Evolutionary conservation across 2,329 filamentous ascomycete genomes (phyloP).

Genomic region (Calonectria montana): DNA sequence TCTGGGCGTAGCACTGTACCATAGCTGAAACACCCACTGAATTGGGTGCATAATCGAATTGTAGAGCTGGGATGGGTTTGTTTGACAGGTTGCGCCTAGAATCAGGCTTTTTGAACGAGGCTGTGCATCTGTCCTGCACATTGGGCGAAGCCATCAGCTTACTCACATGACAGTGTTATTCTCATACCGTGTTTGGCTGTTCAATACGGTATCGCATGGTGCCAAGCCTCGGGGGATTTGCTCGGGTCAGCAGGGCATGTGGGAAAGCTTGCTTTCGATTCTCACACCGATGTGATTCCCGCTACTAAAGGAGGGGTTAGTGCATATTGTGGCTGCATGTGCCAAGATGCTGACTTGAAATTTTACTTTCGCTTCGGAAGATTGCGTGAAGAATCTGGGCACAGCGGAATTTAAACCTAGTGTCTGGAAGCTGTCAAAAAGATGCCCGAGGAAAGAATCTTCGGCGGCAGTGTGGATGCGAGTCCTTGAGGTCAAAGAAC

Average conservation of each 20-base stretch:
- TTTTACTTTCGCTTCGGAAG: not conserved
- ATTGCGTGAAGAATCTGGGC: not conserved
- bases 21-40: not conserved
- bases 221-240: not conserved
- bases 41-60: not conserved
- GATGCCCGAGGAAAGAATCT: no score
- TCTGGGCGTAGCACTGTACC: not conserved
- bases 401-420: not conserved
- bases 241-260: not conserved
- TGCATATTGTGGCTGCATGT: not conserved
- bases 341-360: not conserved
- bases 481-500: no score
- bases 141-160: not conserved
- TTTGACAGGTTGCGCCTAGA: not conserved
- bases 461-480: no score
- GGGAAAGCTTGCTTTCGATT: not conserved
- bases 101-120: not conserved
- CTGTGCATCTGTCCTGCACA: not conserved
- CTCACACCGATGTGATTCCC: not conserved
- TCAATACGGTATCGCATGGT: not conserved
- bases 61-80: not conserved
- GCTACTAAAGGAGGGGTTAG: not conserved
- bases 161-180: not conserved
- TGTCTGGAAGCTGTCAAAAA: not conserved
- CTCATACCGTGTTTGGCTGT: no score